Conservation (phyloP, 495 filamentous ascomycete genomes). For the Aspergillus sclerotioniger region DNA sequence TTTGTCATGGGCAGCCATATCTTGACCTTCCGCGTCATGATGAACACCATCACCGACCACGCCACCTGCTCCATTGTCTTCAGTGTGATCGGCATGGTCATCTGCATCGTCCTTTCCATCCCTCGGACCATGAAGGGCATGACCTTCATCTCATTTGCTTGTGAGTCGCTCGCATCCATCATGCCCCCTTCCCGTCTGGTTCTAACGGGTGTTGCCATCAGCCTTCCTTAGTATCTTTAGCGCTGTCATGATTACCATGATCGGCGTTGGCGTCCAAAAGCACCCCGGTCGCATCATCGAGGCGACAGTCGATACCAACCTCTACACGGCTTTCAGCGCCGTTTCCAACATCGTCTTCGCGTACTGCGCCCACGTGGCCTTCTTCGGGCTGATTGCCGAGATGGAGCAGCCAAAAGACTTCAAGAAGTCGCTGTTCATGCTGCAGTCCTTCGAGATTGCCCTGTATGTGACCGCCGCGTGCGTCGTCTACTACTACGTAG, state of each 20-base stretch:
- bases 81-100: constrained; percentile 3
- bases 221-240: constrained; percentile 56
- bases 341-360: constrained; percentile 43
- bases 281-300: constrained; percentile 21
- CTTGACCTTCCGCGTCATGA: constrained; percentile 6
- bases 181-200: background rate
- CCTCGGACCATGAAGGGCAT: constrained; percentile 7
- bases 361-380: constrained; percentile 61
- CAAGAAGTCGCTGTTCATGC: constrained; percentile 60
- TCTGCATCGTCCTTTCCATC: background rate
- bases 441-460: constrained; percentile 61
- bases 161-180: background rate
- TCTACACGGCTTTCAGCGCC: constrained; percentile 30
- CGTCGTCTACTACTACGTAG: constrained; percentile 68
- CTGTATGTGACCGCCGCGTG: constrained; percentile 55
- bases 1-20: constrained; percentile 7
- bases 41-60: constrained; percentile 6
- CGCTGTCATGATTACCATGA: constrained; percentile 69
- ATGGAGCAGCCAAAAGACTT: constrained; percentile 65
- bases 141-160: constrained; percentile 1
- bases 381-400: constrained; percentile 76
- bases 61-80: constrained; percentile 5
- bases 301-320: constrained; percentile 20
- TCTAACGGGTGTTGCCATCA: background rate
- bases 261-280: constrained; percentile 53